Percentiles rank a stretch among this genome's conserved stretches.
Conservation (phyloP, 2,329 filamentous ascomycete species). For the Dactylellina cionopaga region DNA sequence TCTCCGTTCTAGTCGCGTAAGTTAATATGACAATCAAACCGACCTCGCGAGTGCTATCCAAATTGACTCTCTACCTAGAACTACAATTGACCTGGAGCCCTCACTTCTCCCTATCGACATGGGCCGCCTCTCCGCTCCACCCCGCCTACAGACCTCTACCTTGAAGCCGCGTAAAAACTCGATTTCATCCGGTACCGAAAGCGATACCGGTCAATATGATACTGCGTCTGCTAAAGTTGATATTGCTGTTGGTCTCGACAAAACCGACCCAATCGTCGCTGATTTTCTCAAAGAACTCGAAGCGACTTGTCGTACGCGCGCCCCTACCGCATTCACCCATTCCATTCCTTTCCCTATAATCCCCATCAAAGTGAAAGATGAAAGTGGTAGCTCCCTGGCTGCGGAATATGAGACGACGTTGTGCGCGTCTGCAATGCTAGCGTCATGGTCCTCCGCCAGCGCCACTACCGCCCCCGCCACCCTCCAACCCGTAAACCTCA, state of each 20-base stretch:
- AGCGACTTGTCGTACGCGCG: constrained; percentile 41
- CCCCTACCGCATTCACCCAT: constrained; percentile 42
- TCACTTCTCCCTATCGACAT: constrained; percentile 45
- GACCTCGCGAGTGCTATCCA: background rate
- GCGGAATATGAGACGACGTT: constrained; percentile 49
- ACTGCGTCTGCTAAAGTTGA: constrained; percentile 47
- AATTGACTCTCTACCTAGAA: constrained; percentile 6
- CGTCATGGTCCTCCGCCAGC: constrained; percentile 45
- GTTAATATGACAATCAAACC: background rate
- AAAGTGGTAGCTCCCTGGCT: constrained; percentile 44
- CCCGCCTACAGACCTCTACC: constrained; percentile 42
- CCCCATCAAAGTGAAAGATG: constrained; percentile 48
- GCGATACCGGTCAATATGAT: constrained; percentile 46
- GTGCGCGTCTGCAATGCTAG: constrained; percentile 48
- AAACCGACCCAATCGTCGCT: constrained; percentile 38
- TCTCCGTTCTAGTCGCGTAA: constrained; percentile 46
- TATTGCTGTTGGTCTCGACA: constrained; percentile 43
- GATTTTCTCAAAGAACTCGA: constrained; percentile 47
- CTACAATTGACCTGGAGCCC: constrained; percentile 44
- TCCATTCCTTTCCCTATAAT: constrained; percentile 46
- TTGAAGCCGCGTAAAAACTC: constrained; percentile 46
- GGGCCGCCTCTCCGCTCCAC: constrained; percentile 47
- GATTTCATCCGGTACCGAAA: constrained; percentile 42
- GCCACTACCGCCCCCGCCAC: constrained; percentile 23
- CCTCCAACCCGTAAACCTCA: constrained; percentile 9